Percentiles rank a stretch among this genome's conserved stretches.
These are phyloP conservation scores for Plantago major DNA, from an alignment of 257 asterid species.

Conservation along the genomic window DNA sequence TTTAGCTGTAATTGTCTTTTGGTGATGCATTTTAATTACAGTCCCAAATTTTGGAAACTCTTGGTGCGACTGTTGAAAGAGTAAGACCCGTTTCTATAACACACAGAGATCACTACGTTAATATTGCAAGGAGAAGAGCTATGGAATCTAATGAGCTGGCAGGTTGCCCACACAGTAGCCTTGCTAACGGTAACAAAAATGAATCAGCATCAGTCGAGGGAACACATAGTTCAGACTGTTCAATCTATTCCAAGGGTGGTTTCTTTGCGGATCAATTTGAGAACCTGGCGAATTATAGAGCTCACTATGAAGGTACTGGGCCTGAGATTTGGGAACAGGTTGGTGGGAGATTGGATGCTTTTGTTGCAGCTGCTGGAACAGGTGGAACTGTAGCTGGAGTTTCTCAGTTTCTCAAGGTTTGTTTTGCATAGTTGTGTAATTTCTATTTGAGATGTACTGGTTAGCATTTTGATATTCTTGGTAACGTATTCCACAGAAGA, in stretches of 20 bases:
- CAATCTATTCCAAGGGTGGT: constrained; percentile 60
- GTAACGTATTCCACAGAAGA: constrained; percentile 46
- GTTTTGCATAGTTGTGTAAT: constrained; percentile 1
- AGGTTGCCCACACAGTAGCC: constrained; percentile 25
- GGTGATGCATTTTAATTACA: constrained; percentile 25
- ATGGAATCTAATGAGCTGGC: constrained; percentile 63
- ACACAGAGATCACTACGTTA: constrained; percentile 86
- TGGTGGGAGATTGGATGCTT: constrained; percentile 74
- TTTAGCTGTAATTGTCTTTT: background rate
- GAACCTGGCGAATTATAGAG: constrained; percentile 86
- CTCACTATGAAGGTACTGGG: constrained; percentile 92
- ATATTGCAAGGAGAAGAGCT: constrained; percentile 91
- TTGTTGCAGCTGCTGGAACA: constrained; percentile 97
- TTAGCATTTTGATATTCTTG: constrained; percentile 2
- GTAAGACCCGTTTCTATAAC: constrained; percentile 94
- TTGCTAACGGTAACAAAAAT: constrained; percentile 22
- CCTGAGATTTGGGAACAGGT: constrained; percentile 93
- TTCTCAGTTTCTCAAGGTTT: constrained; percentile 78
- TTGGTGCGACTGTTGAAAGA: constrained; percentile 95
- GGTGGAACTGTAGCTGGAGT: constrained; percentile 96
- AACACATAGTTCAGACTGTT: constrained; percentile 26
- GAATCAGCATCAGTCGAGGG: constrained; percentile 23
- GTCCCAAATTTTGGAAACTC: constrained; percentile 94
- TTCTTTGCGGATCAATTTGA: constrained; percentile 96
- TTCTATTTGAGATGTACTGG: background rate